Percentiles rank a stretch among this genome's conserved stretches.
phyloP scores from a whole-genome alignment of 768 basidiomycete genomes.

The Termitomyces sp. region DNA sequence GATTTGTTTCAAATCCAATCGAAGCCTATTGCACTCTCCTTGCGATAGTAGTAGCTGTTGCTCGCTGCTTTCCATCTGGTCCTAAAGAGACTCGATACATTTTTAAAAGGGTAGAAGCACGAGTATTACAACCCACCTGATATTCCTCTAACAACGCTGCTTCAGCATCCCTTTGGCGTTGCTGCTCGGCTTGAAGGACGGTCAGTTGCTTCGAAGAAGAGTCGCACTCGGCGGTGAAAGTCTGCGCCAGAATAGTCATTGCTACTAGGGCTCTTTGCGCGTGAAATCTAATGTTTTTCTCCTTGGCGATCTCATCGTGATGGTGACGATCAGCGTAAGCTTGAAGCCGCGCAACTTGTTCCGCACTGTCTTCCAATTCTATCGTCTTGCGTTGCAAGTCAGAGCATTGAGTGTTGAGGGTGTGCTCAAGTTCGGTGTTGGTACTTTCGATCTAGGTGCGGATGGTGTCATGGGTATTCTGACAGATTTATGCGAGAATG shows the following conservation, averaged over 20 bases:
- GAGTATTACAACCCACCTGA: not conserved
- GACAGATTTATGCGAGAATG: too few species aligned
- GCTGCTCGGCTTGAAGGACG: not conserved
- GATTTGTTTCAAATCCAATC: not conserved
- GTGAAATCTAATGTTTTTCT: too few species aligned
- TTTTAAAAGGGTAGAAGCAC: not conserved
- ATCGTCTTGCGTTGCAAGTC: not conserved
- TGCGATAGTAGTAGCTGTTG: not conserved
- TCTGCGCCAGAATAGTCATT: too few species aligned
- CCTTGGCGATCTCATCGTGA: too few species aligned
- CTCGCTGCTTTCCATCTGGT: not conserved
- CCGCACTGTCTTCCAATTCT: too few species aligned
- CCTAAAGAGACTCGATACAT: not conserved
- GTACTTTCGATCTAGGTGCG: too few species aligned
- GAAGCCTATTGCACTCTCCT: not conserved
- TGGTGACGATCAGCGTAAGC: too few species aligned
- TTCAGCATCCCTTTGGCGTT: not conserved
- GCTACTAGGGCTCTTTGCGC: too few species aligned
- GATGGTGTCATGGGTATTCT: too few species aligned
- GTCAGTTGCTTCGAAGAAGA: too few species aligned
- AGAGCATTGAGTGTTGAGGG: not conserved
- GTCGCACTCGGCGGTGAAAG: too few species aligned
- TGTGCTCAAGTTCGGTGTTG: not conserved
- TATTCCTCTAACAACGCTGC: not conserved
- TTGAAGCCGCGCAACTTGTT: too few species aligned